Conservation (phyloP, 306 rosid species). For the Cucurbita argyrosperma region DNA sequence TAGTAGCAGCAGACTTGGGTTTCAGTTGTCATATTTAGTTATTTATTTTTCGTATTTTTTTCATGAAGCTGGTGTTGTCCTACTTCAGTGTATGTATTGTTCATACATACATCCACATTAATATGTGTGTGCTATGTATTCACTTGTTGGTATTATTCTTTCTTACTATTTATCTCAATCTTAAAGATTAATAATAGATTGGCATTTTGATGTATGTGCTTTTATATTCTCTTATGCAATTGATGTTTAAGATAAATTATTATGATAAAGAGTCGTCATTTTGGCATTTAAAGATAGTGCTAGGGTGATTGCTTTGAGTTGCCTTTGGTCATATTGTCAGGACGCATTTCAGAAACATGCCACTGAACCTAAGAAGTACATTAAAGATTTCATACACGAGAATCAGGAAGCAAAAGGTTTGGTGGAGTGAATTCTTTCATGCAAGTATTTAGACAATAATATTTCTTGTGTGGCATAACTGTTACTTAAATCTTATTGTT, state of each 20-base stretch:
- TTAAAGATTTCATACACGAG: slow-evolving; percentile 7
- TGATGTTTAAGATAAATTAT: neutral
- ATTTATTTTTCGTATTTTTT: neutral
- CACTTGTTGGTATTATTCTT: neutral
- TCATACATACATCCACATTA: neutral
- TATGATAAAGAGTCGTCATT: neutral
- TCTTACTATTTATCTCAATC: neutral
- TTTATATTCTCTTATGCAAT: neutral
- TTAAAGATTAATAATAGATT: neutral
- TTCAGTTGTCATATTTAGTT: neutral
- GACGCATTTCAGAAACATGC: slow-evolving; percentile 35
- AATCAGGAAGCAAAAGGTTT: slow-evolving; percentile 29
- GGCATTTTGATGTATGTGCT: neutral
- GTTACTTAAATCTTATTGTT: slow-evolving; percentile 7
- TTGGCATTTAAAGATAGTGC: slow-evolving; percentile 1
- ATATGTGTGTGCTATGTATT: neutral
- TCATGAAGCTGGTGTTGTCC: neutral
- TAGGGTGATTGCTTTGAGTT: slow-evolving; percentile 8
- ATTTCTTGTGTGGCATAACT: neutral
- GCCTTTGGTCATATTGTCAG: slow-evolving; percentile 30
- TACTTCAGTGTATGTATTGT: neutral
- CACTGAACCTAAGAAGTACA: slow-evolving; percentile 28
- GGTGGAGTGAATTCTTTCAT: slow-evolving; percentile 6
- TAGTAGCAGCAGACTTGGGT: neutral
- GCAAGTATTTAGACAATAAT: neutral